These are phyloP conservation scores for Colletotrichum zoysiae DNA, from an alignment of 2,329 filamentous ascomycete genomes.

Conservation along the genomic window DNA sequence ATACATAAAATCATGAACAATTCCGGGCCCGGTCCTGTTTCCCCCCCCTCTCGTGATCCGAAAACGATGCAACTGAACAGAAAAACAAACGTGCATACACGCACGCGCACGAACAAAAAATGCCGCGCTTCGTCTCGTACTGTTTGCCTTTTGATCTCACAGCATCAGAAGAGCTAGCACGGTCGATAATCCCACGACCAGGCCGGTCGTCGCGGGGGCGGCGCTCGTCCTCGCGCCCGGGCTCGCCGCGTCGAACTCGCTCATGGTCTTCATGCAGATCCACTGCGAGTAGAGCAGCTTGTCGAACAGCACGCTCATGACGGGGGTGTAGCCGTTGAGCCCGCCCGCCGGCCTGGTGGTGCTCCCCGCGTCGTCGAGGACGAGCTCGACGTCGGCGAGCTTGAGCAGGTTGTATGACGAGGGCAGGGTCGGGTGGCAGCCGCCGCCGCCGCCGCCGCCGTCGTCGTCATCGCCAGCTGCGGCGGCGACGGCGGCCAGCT, in stretches of 20 bases:
- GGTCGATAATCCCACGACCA: constrained; percentile 13
- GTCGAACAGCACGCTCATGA: constrained; percentile 40
- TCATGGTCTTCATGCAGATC: constrained; percentile 42
- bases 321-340: constrained; percentile 37
- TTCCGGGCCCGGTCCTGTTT: constrained; percentile 32
- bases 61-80: neutral
- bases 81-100: neutral
- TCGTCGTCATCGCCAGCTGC: no score
- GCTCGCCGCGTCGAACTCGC: constrained; percentile 31
- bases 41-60: constrained; percentile 6
- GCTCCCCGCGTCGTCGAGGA: constrained; percentile 27
- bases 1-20: constrained; percentile 37
- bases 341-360: constrained; percentile 30
- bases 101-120: neutral
- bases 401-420: constrained; percentile 32
- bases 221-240: constrained; percentile 1
- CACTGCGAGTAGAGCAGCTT: constrained; percentile 39
- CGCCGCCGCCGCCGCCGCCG: constrained; percentile 1
- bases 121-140: no score
- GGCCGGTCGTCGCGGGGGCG: constrained; percentile 5
- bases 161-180: constrained; percentile 27
- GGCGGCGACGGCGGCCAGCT: neutral
- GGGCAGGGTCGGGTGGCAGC: constrained; percentile 36
- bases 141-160: neutral
- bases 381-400: constrained; percentile 35